Base-by-base conservation (phyloP, 75 land plant genomes). In the Cryptomeria japonica region DNA sequence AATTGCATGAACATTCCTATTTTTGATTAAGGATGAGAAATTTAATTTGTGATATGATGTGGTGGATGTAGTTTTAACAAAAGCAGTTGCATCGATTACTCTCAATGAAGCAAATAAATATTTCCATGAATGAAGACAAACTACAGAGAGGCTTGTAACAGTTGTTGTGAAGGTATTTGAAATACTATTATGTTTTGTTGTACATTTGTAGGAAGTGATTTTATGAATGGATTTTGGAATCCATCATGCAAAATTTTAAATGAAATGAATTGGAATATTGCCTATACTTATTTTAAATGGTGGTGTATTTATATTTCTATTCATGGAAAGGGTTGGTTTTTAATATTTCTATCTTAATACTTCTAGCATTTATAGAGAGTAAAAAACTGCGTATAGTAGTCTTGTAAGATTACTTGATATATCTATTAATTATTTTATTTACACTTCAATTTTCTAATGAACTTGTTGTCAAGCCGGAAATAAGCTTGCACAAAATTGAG, bases 91-190 rank as follows among this genome's bases (percentile, higher is more conserved):
- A 16, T 89, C 92, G 6, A 85, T 93, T 53, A 90, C 92, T 55
- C 47, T 78, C 18, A 89, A 90, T 34, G 91, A 90, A 42, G 93
- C 94, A 68, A 93, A 91, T 86, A 88, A 51, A 38, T 85, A 91
- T 18, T 93, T 89, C 37, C 73, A 78, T 68, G 93, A 92, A 80
- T 91, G 94, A 49, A 73, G 89, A 61, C 77, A 87, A 86, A 87
- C 83, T 5, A 91, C 94, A 34, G 84, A 88, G 55, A 92, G 92
- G 53, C 86, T 94, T 72, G 94, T 92, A 56, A 94, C 91, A 76
- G 90, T 91, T 19, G 86, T 94, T 39, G 92, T 92, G 56, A 92
- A 94, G 95, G 94, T 92, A 87, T 25, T 41, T 76, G 36, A n/a
- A 22, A 72, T 3, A 42, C 25, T 12, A 44, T 42, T 76, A n/a